Percentiles rank a stretch among this genome's conserved stretches.
Evolutionary conservation across 192 early-diverging fungal genomes (phyloP).

Genomic region (Ramicandelaber brevisporus): DNA sequence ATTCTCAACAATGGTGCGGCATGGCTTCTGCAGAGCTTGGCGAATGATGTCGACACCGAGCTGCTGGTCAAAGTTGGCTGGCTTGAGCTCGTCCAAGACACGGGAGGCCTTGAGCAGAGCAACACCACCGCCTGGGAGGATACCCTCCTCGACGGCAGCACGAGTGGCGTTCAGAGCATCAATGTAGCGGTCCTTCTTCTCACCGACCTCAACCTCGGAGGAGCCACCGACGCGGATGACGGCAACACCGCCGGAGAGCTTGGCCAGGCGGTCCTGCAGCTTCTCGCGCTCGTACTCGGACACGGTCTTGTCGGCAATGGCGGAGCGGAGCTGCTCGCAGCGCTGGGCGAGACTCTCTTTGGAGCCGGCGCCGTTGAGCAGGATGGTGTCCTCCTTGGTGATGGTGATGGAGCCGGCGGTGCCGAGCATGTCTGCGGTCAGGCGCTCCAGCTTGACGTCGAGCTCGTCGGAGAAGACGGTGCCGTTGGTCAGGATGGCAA

Average conservation of each 20-base stretch:
- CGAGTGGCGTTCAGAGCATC: slow-evolving; percentile 97
- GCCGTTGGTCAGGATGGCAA: slow-evolving; percentile 87
- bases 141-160: slow-evolving; percentile 97
- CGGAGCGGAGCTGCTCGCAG: slow-evolving; percentile 88
- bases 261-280: slow-evolving; percentile 97
- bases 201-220: slow-evolving; percentile 97
- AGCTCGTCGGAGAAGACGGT: slow-evolving; percentile 95
- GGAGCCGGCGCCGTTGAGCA: slow-evolving; percentile 83
- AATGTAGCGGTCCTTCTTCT: slow-evolving; percentile 99
- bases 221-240: slow-evolving; percentile 97
- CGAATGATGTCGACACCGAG: slow-evolving; percentile 91
- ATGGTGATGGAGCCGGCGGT: slow-evolving; percentile 66
- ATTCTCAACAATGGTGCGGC: slow-evolving; percentile 87
- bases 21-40: slow-evolving; percentile 80
- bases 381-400: slow-evolving; percentile 98
- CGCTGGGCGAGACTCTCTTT: slow-evolving; percentile 78
- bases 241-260: slow-evolving; percentile 93
- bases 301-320: slow-evolving; percentile 51
- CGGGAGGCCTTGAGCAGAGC: slow-evolving; percentile 85
- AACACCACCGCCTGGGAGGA: slow-evolving; percentile 94
- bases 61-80: slow-evolving; percentile 98
- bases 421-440: slow-evolving; percentile 75
- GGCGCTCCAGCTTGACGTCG: slow-evolving; percentile 90
- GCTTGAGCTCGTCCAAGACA: slow-evolving; percentile 55
- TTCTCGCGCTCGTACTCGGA: slow-evolving; percentile 99